phyloP scores from a whole-genome alignment of 108 stramenopile genomes.

The Stephanodiscus minutulus region DNA sequence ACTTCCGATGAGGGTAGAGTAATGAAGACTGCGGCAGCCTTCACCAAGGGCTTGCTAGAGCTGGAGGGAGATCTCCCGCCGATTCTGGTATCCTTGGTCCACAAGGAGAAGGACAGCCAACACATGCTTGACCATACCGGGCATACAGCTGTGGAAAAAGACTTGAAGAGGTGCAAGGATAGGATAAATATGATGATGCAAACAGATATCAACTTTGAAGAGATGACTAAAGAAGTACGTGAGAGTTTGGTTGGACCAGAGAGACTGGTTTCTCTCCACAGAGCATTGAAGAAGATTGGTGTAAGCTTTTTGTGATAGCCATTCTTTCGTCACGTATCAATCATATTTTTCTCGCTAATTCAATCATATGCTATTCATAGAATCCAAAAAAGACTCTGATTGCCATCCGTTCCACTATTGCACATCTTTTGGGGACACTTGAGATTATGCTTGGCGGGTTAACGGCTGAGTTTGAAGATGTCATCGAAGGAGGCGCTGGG shows the following conservation, averaged over 20 bases:
- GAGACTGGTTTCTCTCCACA: conserved; percentile 68
- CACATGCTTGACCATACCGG: conserved; percentile 92
- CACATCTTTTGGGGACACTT: conserved; percentile 79
- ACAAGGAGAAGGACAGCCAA: conserved; percentile 83
- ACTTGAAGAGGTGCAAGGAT: conserved; percentile 85
- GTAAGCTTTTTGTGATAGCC: neutral
- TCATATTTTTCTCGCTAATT: neutral
- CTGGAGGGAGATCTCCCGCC: conserved; percentile 97
- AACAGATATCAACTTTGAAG: conserved; percentile 72
- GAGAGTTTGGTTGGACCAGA: conserved; percentile 78
- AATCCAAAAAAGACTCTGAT: conserved; percentile 89
- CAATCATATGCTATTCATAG: neutral
- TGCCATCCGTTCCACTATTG: conserved; percentile 83
- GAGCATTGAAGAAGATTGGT: conserved; percentile 79
- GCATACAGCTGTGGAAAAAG: conserved; percentile 91
- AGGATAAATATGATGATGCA: conserved; percentile 81
- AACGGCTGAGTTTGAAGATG: conserved; percentile 75
- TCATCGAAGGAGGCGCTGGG: conserved; percentile 84
- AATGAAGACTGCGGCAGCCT: conserved; percentile 96
- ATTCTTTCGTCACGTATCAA: neutral
- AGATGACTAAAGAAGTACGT: conserved; percentile 62
- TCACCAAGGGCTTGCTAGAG: conserved; percentile 91
- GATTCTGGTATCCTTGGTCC: conserved; percentile 94
- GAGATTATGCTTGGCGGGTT: conserved; percentile 78
- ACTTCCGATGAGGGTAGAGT: conserved; percentile 98